These are phyloP conservation scores for Rhodotorula sp. DNA, from an alignment of 1,284 basidiomycete species.

Conservation along the genomic window DNA sequence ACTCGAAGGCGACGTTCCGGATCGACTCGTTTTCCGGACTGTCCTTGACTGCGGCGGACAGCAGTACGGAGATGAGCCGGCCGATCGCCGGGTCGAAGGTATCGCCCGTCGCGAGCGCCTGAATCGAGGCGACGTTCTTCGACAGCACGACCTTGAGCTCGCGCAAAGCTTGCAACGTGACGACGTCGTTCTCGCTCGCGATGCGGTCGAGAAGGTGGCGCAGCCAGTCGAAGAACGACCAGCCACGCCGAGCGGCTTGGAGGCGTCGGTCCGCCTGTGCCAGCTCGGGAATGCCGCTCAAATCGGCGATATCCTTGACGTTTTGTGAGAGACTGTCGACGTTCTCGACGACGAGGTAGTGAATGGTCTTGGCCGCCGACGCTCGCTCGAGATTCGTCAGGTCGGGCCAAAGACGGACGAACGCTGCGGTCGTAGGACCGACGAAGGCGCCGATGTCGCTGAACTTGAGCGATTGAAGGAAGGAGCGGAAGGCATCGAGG, in stretches of 20 bases:
- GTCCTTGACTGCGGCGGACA: conserved; percentile 71
- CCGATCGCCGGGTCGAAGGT: conserved; percentile 78
- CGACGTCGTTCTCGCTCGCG: conserved; percentile 75
- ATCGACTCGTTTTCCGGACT: conserved; percentile 62
- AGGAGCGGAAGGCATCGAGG: conserved; percentile 76
- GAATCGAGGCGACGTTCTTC: conserved; percentile 38
- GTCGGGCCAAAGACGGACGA: conserved; percentile 73
- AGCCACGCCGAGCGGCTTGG: conserved; percentile 55
- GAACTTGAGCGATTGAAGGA: conserved; percentile 68
- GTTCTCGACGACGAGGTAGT: conserved; percentile 69
- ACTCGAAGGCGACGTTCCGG: conserved; percentile 75
- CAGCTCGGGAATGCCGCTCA: conserved; percentile 70
- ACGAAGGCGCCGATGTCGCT: conserved; percentile 79
- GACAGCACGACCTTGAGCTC: conserved; percentile 42
- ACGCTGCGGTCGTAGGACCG: conserved; percentile 81
- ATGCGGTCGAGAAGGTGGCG: conserved; percentile 71
- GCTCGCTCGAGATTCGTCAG: conserved; percentile 61
- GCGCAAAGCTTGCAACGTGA: conserved; percentile 69
- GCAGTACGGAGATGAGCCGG: conserved; percentile 66
- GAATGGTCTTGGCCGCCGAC: conserved; percentile 63
- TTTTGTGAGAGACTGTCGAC: conserved; percentile 58
- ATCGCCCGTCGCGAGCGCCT: conserved; percentile 64
- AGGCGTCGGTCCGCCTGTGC: conserved; percentile 57
- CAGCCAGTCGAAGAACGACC: conserved; percentile 62
- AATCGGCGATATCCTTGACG: conserved; percentile 75